Evolutionary conservation across 2,329 filamentous ascomycete genomes (phyloP), one percentile per base, ranked within the genome.

Genomic region (Allantophomopsis lycopodina): DNA sequence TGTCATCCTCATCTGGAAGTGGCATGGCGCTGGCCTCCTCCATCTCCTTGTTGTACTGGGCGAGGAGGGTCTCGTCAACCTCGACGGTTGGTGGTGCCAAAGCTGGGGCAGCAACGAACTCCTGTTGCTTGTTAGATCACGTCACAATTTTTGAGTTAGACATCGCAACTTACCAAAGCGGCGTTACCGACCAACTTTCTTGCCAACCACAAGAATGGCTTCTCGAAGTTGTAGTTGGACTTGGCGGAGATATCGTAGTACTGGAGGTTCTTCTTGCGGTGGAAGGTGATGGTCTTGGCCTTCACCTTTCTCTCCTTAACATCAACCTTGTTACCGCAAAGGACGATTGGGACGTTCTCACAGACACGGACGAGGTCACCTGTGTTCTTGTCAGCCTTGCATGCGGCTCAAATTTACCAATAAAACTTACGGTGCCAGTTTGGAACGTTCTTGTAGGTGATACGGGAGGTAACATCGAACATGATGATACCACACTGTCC

Each of bases 231-330:
- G 73, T 98, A 96, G 77, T 96, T 96, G 60, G 88, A 95, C 76
- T 96, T 98, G 68, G 91, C 91, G 33, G 87, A 95, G 64, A 96
- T 96, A 57, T 96, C 91, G 76, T 98, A 98, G 79, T 96, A 98
- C 71, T 98, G 91, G 39, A 98, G 81, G 71, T 96, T 98, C 82
- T 98, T 98, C 85, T 98, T 98, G 70, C 91, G 86, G 78, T 98
- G 91, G 84, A 98, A 98, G 52, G 91, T 98, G 69, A 98, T 98
- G 62, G 89, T 93, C 85, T 98, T 98, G 61, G 91, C 91, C 81
- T 98, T 98, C 63, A 98, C 91, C 73, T 98, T 98, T 67, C 91
- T 86, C 79, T 98, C 91, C 83, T 98, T 98, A 50, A 98, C 91
- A 60, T 98, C 89, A 64, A 98, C 89, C 79, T 98, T 98, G 84